A percentile compares a stretch with the other conserved stretches of the same genome.
Conservation (phyloP, 306 rosid species). For the Ormosia semicastrata region DNA sequence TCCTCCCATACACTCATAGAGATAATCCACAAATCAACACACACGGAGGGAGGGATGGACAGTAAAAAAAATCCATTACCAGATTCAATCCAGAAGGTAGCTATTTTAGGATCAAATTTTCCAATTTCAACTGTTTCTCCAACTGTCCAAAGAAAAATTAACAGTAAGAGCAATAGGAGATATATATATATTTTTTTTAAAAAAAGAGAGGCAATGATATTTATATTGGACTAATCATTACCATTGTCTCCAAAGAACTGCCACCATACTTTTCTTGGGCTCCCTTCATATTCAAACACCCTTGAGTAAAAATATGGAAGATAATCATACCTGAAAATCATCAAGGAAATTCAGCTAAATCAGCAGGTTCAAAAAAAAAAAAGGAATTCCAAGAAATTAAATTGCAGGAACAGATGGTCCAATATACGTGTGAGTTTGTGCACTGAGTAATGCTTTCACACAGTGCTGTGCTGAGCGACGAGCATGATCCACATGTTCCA, state of each 20-base stretch:
- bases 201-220: not conserved
- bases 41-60: conserved; percentile 4
- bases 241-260: conserved; percentile 94
- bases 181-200: not conserved
- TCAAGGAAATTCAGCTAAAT: conserved; percentile 20
- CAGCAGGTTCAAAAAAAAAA: not conserved
- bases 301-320: conserved; percentile 94
- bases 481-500: conserved; percentile 98
- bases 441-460: conserved; percentile 72
- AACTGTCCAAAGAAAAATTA: conserved; percentile 50
- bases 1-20: not conserved
- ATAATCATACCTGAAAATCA: conserved; percentile 74
- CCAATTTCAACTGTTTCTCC: conserved; percentile 94
- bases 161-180: conserved; percentile 9
- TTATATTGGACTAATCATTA: conserved; percentile 27
- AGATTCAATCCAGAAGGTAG: conserved; percentile 90
- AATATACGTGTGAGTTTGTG: conserved; percentile 65
- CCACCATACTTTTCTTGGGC: conserved; percentile 92
- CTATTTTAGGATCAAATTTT: conserved; percentile 90
- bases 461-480: conserved; percentile 89
- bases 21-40: not conserved
- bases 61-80: conserved; percentile 44
- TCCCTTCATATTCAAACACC: conserved; percentile 92
- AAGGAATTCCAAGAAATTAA: conserved; percentile 1
- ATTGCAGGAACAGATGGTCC: conserved; percentile 19